Conservation (phyloP, 805 yeast genomes). For the Saccharomycopsis sp. region DNA sequence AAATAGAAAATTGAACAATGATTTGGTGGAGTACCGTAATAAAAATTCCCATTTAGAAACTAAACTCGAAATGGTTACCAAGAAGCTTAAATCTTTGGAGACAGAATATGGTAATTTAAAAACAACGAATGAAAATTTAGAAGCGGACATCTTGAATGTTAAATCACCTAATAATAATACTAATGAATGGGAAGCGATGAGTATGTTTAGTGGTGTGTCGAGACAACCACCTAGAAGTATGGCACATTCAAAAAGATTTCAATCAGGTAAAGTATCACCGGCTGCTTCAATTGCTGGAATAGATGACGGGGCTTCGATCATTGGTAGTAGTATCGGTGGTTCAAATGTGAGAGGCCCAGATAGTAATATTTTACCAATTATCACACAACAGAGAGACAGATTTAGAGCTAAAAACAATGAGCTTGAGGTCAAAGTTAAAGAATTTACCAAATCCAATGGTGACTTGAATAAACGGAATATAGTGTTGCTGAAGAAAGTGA, state of each 20-base stretch:
- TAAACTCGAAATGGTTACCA: constrained; percentile 36
- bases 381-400: constrained; percentile 92
- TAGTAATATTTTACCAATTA: constrained; percentile 62
- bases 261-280: constrained; percentile 33
- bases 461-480: constrained; percentile 61
- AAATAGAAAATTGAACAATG: constrained; percentile 67
- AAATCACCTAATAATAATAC: constrained; percentile 37
- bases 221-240: constrained; percentile 30
- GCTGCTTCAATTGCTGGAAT: constrained; percentile 30
- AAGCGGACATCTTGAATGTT: constrained; percentile 60
- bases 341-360: constrained; percentile 22
- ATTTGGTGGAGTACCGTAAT: constrained; percentile 59
- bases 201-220: constrained; percentile 57
- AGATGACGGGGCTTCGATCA: constrained; percentile 14
- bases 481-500: constrained; percentile 63
- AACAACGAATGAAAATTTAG: constrained; percentile 53
- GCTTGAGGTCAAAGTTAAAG: constrained; percentile 73
- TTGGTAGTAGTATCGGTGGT: not conserved
- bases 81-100: constrained; percentile 29
- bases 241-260: constrained; percentile 40
- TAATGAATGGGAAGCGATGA: constrained; percentile 54
- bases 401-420: constrained; percentile 78
- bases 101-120: constrained; percentile 37
- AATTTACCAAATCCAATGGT: constrained; percentile 42
- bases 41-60: constrained; percentile 42